phyloP scores from a whole-genome alignment of 148 eudicot species.

The Rhododendron ferrugineum region DNA sequence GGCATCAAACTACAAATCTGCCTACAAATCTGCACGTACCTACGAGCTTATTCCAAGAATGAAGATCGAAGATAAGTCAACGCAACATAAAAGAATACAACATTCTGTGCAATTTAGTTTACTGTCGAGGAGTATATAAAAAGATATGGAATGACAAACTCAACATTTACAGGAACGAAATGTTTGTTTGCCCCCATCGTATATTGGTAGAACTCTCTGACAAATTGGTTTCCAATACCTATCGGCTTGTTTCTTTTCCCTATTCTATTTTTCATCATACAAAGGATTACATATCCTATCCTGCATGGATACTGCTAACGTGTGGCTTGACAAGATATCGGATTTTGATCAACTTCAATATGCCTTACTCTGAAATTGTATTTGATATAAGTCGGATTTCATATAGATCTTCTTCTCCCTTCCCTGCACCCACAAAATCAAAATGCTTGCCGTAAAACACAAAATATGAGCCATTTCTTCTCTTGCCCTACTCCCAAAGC shows the following conservation, averaged over 20 bases:
- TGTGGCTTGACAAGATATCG: not conserved
- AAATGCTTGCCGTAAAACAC: not conserved
- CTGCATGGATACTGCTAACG: not conserved
- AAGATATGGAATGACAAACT: not conserved
- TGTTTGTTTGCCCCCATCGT: not conserved
- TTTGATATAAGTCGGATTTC: conserved; percentile 88
- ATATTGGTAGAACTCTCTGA: not conserved
- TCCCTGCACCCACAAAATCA: conserved; percentile 43
- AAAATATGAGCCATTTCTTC: not conserved
- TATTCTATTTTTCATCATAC: not conserved
- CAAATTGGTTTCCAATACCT: not conserved
- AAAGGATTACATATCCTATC: not conserved
- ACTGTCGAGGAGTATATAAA: not conserved
- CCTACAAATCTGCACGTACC: not conserved
- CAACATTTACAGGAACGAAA: not conserved
- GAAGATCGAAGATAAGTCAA: not conserved
- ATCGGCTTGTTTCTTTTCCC: not conserved
- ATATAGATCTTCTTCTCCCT: conserved; percentile 56
- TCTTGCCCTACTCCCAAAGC: not conserved
- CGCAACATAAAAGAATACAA: not conserved
- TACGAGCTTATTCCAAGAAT: not conserved
- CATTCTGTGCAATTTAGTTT: not conserved
- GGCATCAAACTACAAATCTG: not conserved
- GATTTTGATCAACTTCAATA: not conserved
- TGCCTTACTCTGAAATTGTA: conserved; percentile 32